Evolutionary conservation across 768 basidiomycete genomes (phyloP), one percentile per base, ranked within the genome.

Genomic region (Boletus coccyginus): DNA sequence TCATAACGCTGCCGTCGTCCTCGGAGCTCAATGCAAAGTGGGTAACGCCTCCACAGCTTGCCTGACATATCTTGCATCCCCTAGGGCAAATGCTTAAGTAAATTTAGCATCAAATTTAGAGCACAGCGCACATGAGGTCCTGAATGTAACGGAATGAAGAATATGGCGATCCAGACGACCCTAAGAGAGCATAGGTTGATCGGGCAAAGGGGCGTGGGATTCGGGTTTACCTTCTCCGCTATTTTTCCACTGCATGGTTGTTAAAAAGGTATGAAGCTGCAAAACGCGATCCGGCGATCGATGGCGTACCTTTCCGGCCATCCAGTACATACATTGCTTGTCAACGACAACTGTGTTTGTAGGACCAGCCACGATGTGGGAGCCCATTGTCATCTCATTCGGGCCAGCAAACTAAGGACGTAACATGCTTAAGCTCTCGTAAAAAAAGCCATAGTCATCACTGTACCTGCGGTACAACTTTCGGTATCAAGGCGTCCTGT

Each of bases 131-230:
- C 93, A 88, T 85, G 70, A 94, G 85, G 50, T 96, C 94, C 45
- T 88, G 90, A 68, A 96, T 86, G 66, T 81, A 85, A 50, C 91
- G 84, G 78, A 95, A 95, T 2, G 86, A 83, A 0, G 92, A 92
- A 69, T 88, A 95, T 0, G 92, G 92, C 27, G 90, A 92, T 12
- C 92, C 92, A 16, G 83, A 83, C n/a, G 94, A 94, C 27, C 92
- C 90, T 89, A 42, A n/a, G 36, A 46, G n/a, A 51, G n/a, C n/a
- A 16, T 58, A n/a, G 50, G 61, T 52, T 51, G 36, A 50, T 47
- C 35, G 50, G 40, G 14, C 5, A 14, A 40, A 36, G 40, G 14
- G 38, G 43, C 11, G 17, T 43, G 36, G 14, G 33, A 29, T 32
- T 36, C 16, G 9, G 33, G 21, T 62, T 50, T 63, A 83, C 94